Evolutionary conservation across 2,329 filamentous ascomycete genomes (phyloP).

Genomic region (Dothideomycetidae sp.): DNA sequence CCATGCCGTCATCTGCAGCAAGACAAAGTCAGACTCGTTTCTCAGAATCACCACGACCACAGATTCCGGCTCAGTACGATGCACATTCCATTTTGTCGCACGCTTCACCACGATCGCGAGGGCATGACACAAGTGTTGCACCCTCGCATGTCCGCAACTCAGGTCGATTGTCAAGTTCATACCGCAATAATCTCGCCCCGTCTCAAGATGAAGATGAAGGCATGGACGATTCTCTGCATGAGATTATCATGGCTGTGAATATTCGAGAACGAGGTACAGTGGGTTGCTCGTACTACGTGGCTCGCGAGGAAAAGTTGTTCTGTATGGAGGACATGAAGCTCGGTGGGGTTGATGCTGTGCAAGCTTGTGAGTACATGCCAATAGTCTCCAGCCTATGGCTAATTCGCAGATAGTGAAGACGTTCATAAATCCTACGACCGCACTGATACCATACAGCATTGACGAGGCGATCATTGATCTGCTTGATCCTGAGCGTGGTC

Average conservation of each 20-base stretch:
- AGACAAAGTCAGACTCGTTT: too few species aligned
- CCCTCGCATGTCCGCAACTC: too few species aligned
- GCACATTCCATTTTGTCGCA: too few species aligned
- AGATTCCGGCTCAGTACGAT: too few species aligned
- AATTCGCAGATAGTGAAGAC: constrained; percentile 36
- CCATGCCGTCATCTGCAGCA: too few species aligned
- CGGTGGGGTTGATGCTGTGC: constrained; percentile 49
- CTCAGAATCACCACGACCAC: too few species aligned
- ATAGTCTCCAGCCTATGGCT: constrained; percentile 9
- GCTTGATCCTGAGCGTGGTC: constrained; percentile 30
- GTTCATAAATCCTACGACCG: constrained; percentile 46
- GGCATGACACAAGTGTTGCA: too few species aligned
- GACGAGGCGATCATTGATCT: constrained; percentile 34
- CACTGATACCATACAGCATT: constrained; percentile 43
- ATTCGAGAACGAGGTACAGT: constrained; percentile 55
- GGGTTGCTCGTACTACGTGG: constrained; percentile 74
- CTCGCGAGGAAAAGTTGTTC: constrained; percentile 53
- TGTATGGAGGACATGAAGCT: constrained; percentile 63
- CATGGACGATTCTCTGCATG: constrained; percentile 39
- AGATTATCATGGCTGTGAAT: constrained; percentile 69
- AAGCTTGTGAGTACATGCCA: constrained; percentile 26
- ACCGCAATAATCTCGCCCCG: not conserved
- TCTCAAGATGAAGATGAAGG: constrained; percentile 22
- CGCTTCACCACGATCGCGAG: too few species aligned
- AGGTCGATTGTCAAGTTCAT: too few species aligned